Conservation (phyloP, 768 basidiomycete species). For the Suillus paluster region DNA sequence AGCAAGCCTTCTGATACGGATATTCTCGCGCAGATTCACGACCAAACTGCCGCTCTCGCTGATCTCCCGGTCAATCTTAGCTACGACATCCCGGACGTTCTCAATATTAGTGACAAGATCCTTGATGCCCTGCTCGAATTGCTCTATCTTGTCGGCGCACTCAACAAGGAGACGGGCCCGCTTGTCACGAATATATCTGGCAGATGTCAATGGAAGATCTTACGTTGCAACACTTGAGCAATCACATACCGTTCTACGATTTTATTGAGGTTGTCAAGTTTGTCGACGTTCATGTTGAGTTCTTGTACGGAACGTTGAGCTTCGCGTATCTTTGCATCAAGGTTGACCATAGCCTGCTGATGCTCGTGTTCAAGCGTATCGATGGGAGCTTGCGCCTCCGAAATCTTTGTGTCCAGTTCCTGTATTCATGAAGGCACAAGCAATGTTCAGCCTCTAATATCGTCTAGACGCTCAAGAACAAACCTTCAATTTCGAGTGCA, state of each 20-base stretch:
- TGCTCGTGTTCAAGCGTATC: slow-evolving; percentile 62
- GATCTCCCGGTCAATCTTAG: slow-evolving; percentile 75
- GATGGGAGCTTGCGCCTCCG: slow-evolving; percentile 67
- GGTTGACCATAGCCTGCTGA: slow-evolving; percentile 50
- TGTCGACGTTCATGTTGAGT: slow-evolving; percentile 66
- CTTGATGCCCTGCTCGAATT: slow-evolving; percentile 49
- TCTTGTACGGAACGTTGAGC: slow-evolving; percentile 65
- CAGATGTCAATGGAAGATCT: neutral
- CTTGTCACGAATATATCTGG: slow-evolving; percentile 76
- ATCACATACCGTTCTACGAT: slow-evolving; percentile 62
- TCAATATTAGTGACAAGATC: slow-evolving; percentile 46
- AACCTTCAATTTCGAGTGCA: slow-evolving; percentile 57
- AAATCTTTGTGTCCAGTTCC: slow-evolving; percentile 67
- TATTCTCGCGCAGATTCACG: slow-evolving; percentile 81
- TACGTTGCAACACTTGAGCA: neutral
- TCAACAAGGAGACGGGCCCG: slow-evolving; percentile 64
- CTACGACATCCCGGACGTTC: slow-evolving; percentile 47
- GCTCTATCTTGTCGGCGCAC: slow-evolving; percentile 56
- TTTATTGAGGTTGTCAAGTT: slow-evolving; percentile 62
- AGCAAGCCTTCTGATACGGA: slow-evolving; percentile 71
- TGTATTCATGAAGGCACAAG: slow-evolving; percentile 28
- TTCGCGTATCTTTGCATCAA: slow-evolving; percentile 50
- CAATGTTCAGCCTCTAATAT: slow-evolving; percentile 2
- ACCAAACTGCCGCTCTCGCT: slow-evolving; percentile 72
- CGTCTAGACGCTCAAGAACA: neutral